These are phyloP conservation scores for Coniferiporia weirii DNA, from an alignment of 1,284 basidiomycete species.

Conservation along the genomic window DNA sequence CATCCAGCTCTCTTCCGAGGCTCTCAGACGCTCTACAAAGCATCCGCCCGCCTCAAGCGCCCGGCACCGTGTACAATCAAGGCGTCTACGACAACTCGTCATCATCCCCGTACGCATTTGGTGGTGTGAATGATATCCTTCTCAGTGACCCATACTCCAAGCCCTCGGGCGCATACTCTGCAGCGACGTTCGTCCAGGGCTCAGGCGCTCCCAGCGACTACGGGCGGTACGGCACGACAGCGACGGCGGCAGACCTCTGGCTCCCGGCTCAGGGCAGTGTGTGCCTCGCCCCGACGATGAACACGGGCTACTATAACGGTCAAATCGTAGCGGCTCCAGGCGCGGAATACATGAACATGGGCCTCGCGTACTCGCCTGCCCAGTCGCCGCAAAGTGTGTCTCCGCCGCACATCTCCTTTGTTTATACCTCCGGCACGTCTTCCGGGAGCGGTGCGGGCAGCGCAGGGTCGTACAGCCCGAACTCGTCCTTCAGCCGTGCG, in stretches of 20 bases:
- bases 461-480: conserved; percentile 7
- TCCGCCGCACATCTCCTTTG: conserved; percentile 2
- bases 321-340: background rate
- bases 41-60: background rate
- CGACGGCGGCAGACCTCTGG: conserved; percentile 1
- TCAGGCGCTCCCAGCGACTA: background rate
- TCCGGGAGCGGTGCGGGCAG: conserved; percentile 6
- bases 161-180: background rate
- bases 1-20: conserved; percentile 1
- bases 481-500: conserved; percentile 7
- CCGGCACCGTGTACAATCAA: background rate
- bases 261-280: background rate
- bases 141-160: conserved; percentile 5
- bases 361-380: conserved; percentile 3
- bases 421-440: conserved; percentile 6
- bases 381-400: background rate
- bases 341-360: background rate
- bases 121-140: background rate
- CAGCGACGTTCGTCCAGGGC: background rate
- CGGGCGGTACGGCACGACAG: background rate
- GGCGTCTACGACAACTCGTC: conserved; percentile 2
- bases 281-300: background rate
- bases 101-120: background rate
- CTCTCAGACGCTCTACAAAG: conserved; percentile 6
- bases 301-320: background rate